Conservation (phyloP, 305 asterid species). For the Fraxinus baroniana region DNA sequence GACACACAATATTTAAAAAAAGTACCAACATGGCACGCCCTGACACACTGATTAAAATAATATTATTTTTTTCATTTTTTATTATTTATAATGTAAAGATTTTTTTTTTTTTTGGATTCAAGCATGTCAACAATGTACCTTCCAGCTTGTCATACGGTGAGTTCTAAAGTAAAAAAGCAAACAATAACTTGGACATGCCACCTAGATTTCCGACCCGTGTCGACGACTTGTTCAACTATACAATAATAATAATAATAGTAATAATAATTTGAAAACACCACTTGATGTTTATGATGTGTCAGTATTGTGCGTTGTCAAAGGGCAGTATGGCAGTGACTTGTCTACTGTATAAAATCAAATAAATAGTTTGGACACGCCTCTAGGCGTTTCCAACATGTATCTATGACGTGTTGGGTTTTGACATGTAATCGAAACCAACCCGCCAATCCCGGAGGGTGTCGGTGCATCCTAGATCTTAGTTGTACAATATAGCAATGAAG, state of each 20-base stretch:
- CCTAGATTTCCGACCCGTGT: background rate
- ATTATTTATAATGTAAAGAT: background rate
- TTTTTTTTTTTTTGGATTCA: background rate
- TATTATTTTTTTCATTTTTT: background rate
- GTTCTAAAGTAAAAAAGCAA: background rate
- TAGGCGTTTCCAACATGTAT: background rate
- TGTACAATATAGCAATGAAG: background rate
- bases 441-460: background rate
- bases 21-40: background rate
- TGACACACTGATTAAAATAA: background rate
- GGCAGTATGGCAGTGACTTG: background rate
- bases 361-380: background rate
- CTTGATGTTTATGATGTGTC: background rate
- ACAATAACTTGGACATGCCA: background rate
- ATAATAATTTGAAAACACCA: background rate
- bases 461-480: background rate
- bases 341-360: background rate
- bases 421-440: background rate
- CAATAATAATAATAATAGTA: too few relatives aligned
- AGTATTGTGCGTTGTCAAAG: background rate
- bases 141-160: background rate
- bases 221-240: background rate
- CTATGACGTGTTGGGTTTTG: background rate
- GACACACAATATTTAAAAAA: background rate
- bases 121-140: background rate